Evolutionary conservation across 352 stramenopile genomes (phyloP), one percentile per base, ranked within the genome.

Genomic region (Phytopythium delawarense): DNA sequence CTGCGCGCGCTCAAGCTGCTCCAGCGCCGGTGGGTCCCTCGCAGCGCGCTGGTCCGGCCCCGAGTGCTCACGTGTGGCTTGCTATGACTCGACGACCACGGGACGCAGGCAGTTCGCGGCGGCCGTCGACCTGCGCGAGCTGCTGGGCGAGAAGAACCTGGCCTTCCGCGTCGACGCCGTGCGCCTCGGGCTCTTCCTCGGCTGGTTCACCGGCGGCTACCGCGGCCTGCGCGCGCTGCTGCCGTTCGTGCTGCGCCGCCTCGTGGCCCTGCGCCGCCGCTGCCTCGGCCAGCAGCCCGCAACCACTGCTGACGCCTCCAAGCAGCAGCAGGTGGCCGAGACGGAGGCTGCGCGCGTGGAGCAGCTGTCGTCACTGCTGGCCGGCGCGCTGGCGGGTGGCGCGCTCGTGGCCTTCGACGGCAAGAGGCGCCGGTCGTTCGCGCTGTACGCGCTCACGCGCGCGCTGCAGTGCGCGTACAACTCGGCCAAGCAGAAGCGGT

Each of bases 381-480:
- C 81, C 5, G 88, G 86, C 34, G 80, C 81, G 15, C 66, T 89
- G 50, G 84, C 88, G 2, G 82, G 79, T 28, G 69, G 76, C 7
- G 79, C 83, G 1, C 57, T 96, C 44, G 66, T 78, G 23, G 89
- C 89, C 25, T 74, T 95, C 40, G 73, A 95, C 56, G 64, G 68
- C 18, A 89, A 87, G 55, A 65, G 72, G 37, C 83, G 87, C 20
- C 84, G 86, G 2, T 94, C 88, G 8, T 59, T 96, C 23, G 88
- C 84, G 49, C 66, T 96, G 4, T 96, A 96, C 64, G 82, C 86
- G 34, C 71, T 93, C 62, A 89, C 87, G 13, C 84, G 88, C 45
- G 85, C 85, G 51, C 69, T 94, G 42, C 86, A 96, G 61, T 92
- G 81, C 57, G 82, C 71, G 28, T 96, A 96, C 77, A 96, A 96